These are phyloP conservation scores for Diaporthe nobilis DNA, from an alignment of 2,329 filamentous ascomycete species.

Conservation along the genomic window DNA sequence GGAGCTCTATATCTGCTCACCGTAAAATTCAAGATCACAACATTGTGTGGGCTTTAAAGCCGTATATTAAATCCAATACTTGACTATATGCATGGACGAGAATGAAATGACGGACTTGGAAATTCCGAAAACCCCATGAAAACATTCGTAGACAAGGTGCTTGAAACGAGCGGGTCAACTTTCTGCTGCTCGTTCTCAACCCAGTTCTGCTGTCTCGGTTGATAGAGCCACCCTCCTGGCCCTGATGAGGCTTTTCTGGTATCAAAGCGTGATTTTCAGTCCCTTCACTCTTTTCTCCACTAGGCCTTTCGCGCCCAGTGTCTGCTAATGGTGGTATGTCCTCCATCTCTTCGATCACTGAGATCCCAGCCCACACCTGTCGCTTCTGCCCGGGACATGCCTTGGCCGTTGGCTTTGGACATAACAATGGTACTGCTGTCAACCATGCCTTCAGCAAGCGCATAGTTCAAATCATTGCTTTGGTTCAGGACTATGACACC, in stretches of 20 bases:
- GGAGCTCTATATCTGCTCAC: no score
- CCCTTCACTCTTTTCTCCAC: no score
- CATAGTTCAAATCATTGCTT: no score
- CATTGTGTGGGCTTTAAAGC: no score
- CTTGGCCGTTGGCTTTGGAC: fast-evolving
- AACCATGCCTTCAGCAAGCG: no score
- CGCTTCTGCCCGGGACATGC: background rate
- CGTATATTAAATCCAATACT: no score
- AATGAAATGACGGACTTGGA: background rate
- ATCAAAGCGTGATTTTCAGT: no score
- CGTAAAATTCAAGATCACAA: background rate
- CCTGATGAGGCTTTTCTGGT: no score
- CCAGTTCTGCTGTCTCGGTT: background rate
- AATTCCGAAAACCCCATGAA: background rate
- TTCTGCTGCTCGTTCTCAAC: background rate
- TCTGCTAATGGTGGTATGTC: fast-evolving
- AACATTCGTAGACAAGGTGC: background rate
- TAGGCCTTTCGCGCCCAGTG: fast-evolving
- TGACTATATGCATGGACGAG: no score
- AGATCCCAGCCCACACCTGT: background rate
- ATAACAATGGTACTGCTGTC: no score
- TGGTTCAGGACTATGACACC: no score
- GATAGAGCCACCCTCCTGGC: background rate
- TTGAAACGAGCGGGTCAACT: background rate
- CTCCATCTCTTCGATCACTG: background rate